These are phyloP conservation scores for Dactylis glomerata DNA, from an alignment of 176 grass and related monocot genomes.

Conservation along the genomic window DNA sequence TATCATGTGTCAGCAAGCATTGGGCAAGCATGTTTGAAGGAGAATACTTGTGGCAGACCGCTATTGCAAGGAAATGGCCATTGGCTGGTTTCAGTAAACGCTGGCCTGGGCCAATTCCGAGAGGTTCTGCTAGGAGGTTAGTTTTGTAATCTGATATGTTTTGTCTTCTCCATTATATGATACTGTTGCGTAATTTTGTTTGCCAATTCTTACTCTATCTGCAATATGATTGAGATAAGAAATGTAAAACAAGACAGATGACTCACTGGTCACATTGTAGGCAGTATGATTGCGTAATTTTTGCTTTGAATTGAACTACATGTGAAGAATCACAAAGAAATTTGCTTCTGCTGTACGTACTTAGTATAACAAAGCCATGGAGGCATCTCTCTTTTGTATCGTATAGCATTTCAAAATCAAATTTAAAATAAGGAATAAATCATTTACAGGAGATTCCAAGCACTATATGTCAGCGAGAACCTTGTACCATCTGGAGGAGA, in stretches of 20 bases:
- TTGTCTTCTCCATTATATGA: neutral
- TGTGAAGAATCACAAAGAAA: neutral
- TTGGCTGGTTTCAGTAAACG: constrained; percentile 52
- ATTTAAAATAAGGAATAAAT: neutral
- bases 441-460: constrained; percentile 75
- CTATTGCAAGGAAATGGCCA: constrained; percentile 70
- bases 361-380: neutral
- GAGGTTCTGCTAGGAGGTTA: constrained; percentile 83
- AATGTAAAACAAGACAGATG: neutral
- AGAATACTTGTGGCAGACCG: constrained; percentile 88
- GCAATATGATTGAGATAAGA: neutral
- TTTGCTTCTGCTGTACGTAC: neutral
- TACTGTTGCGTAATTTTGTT: neutral
- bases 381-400: neutral
- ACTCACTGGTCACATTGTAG: neutral
- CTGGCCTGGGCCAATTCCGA: constrained; percentile 98
- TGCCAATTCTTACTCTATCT: neutral
- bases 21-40: constrained; percentile 77
- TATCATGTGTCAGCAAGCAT: constrained; percentile 79
- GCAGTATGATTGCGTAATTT: neutral
- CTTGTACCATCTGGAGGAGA: constrained; percentile 57
- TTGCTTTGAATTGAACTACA: neutral
- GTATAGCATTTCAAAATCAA: constrained; percentile 8
- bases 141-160: constrained; percentile 18
- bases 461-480: constrained; percentile 69